These are phyloP conservation scores for Chlorella sorokiniana DNA, from an alignment of 139 green algal species.

Conservation along the genomic window DNA sequence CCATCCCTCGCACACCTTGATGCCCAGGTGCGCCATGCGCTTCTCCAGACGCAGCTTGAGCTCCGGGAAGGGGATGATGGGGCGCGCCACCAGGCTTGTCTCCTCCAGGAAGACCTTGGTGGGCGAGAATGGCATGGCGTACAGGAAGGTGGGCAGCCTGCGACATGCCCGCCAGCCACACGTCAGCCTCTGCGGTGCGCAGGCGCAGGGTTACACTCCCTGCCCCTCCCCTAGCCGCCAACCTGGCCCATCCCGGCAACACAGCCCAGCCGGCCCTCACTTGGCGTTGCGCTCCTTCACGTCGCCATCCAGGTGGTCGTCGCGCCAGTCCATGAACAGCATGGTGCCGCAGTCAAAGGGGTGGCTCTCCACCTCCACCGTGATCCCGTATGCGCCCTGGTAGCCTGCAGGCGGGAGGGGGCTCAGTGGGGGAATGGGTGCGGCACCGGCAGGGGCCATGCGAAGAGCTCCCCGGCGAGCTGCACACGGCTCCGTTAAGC, in stretches of 20 bases:
- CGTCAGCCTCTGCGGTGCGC: no score
- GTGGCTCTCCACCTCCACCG: slow-evolving; percentile 73
- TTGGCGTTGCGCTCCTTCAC: slow-evolving; percentile 56
- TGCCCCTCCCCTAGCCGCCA: not conserved
- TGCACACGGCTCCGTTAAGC: not conserved
- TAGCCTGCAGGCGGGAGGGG: slow-evolving; percentile 31
- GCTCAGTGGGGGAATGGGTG: not conserved
- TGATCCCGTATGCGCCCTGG: slow-evolving; percentile 96
- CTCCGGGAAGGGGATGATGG: slow-evolving; percentile 88
- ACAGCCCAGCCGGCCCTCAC: slow-evolving; percentile 7
- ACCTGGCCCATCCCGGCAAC: not conserved
- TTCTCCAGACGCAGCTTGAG: slow-evolving; percentile 88
- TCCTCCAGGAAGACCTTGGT: slow-evolving; percentile 94
- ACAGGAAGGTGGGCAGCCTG: slow-evolving; percentile 95
- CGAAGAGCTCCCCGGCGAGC: no score
- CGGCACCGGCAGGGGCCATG: not conserved
- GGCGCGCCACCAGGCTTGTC: slow-evolving; percentile 92
- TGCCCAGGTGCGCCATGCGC: slow-evolving; percentile 82
- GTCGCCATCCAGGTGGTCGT: slow-evolving; percentile 79
- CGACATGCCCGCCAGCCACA: not conserved
- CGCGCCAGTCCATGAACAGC: slow-evolving; percentile 99
- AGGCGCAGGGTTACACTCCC: no score
- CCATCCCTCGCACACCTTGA: slow-evolving; percentile 62
- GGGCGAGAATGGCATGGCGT: slow-evolving; percentile 97
- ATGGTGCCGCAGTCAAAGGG: slow-evolving; percentile 93